Evolutionary conservation across 306 rosid species (phyloP).

Genomic region (Castanea mollissima): DNA sequence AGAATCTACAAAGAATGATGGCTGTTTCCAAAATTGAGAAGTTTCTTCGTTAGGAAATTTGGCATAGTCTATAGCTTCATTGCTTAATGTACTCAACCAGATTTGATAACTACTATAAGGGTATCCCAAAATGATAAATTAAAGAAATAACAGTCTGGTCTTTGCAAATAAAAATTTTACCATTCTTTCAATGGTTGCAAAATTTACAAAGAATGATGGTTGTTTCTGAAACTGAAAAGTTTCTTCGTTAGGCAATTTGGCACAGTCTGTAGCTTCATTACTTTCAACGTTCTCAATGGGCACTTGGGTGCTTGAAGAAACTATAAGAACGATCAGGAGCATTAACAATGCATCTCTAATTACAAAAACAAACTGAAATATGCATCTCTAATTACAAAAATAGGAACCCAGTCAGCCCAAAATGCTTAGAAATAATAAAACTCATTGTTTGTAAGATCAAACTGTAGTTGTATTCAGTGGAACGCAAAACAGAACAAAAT

Average conservation of each 20-base stretch:
- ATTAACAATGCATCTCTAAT: conserved; percentile 10
- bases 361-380: conserved; percentile 4
- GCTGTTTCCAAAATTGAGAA: conserved; percentile 38
- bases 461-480: not conserved
- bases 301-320: conserved; percentile 43
- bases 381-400: conserved; percentile 2
- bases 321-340: conserved; percentile 45
- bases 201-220: conserved; percentile 42
- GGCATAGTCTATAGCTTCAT: conserved; percentile 39
- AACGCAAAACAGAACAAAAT: not conserved
- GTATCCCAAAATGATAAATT: conserved; percentile 15
- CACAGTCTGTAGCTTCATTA: conserved; percentile 41
- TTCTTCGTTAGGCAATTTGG: conserved; percentile 38
- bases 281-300: conserved; percentile 38
- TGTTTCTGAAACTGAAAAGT: conserved; percentile 38
- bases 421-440: conserved; percentile 7
- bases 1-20: conserved; percentile 43
- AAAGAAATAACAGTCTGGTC: not conserved
- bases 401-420: conserved; percentile 9
- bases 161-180: conserved; percentile 29
- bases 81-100: conserved; percentile 15
- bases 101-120: not conserved
- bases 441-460: not conserved
- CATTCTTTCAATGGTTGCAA: conserved; percentile 41
- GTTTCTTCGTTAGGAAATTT: conserved; percentile 38